Evolutionary conservation across 2,329 filamentous ascomycete species (phyloP), one percentile per base, ranked within the genome.

Genomic region (Epichloe bromicola): DNA sequence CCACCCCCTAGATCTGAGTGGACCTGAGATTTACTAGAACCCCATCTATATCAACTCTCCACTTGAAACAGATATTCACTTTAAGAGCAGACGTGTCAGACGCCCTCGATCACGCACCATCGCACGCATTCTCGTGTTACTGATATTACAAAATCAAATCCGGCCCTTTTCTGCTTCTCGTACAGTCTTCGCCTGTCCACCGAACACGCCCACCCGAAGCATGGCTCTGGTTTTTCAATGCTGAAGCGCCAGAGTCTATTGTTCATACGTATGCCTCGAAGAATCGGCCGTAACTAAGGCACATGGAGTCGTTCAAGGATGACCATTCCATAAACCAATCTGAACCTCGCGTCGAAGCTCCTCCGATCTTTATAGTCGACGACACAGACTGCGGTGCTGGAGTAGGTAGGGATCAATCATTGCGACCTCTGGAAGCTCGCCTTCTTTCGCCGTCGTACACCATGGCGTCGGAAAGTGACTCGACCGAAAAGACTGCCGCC

Each of bases 331-430:
- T 17, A 12, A 34, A 43, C 6, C 39, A 33, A 33, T 44, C 53
- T 19, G 19, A 15, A 38, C 30, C 50, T 47, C 51, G 41, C 20
- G n/a, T 37, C n/a, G 20, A 45, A 17, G 38, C 41, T 40, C 48
- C 48, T 4, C 54, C 55, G 19, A 56, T 46, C 20, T 37, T 59
- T 8, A 36, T 58, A 6, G 34, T 59, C 39, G 54, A 59, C 60
- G 54, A 61, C 63, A 53, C 51, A 48, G 55, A 55, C 45, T 20
- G 46, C 17, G 26, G 30, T 30, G 5, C 30, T 12, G 40, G 15
- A 37, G 46, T n/a, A n/a, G 45, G 44, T 10, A 33, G 26, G 7
- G 40, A 47, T 11, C 40, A 46, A 17, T 36, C 51, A 4, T 47
- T 46, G 33, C 15, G 26, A 23, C 26, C 46, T 11, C 34, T 39